A percentile compares a stretch with the other conserved stretches of the same genome.
phyloP scores from a whole-genome alignment of 1,284 basidiomycete genomes.

The Cystobasidium slooffiae region DNA sequence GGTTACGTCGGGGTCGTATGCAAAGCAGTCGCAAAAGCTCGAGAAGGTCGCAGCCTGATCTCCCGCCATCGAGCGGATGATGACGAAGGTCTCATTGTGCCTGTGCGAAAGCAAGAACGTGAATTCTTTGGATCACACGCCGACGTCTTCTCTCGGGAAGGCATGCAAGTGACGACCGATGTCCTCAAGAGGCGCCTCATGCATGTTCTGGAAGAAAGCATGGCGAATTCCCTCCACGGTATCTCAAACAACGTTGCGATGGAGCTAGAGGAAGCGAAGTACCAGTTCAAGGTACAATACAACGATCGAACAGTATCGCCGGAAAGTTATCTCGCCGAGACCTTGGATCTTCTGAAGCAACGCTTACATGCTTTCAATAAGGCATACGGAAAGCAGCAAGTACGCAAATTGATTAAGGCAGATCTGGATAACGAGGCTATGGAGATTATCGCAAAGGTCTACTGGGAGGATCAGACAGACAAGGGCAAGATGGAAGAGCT shows the following conservation, averaged over 20 bases:
- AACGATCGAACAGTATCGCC: slow-evolving; percentile 93
- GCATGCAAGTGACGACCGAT: slow-evolving; percentile 86
- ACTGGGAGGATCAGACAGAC: slow-evolving; percentile 83
- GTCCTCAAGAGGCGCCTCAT: slow-evolving; percentile 86
- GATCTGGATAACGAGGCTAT: slow-evolving; percentile 96
- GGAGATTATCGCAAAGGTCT: slow-evolving; percentile 94
- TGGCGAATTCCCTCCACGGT: slow-evolving; percentile 91
- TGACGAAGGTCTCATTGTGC: slow-evolving; percentile 59
- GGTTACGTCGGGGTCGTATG: slow-evolving; percentile 98
- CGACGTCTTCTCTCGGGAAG: slow-evolving; percentile 67
- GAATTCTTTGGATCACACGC: slow-evolving; percentile 77
- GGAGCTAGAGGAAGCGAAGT: slow-evolving; percentile 93
- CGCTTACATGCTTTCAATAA: slow-evolving; percentile 84
- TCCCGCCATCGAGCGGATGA: slow-evolving; percentile 54
- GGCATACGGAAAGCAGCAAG: slow-evolving; percentile 86
- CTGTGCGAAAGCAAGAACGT: slow-evolving; percentile 72
- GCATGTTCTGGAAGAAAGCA: slow-evolving; percentile 95
- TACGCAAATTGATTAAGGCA: slow-evolving; percentile 82
- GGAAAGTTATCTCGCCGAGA: slow-evolving; percentile 97
- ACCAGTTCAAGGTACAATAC: slow-evolving; percentile 99
- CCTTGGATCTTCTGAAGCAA: slow-evolving; percentile 87
- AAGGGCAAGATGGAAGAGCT: slow-evolving; percentile 69
- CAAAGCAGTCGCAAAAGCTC: slow-evolving; percentile 63
- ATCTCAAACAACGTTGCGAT: slow-evolving; percentile 96
- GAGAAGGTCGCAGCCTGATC: slow-evolving; percentile 34